Evolutionary conservation across 2,329 filamentous ascomycete genomes (phyloP).

Genomic region (Botryotinia narcissicola): DNA sequence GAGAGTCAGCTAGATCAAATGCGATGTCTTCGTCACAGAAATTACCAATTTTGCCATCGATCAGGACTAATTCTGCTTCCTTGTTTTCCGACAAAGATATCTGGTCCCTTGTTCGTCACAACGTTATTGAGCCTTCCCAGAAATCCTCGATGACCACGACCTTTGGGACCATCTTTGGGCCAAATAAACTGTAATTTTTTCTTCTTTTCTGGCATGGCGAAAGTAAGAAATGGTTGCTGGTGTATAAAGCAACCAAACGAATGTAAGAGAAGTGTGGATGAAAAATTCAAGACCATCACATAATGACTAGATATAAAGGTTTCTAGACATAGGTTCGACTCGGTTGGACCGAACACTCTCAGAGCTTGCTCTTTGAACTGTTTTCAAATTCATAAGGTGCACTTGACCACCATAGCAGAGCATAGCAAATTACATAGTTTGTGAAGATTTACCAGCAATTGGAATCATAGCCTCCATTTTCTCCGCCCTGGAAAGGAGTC

Average conservation of each 20-base stretch:
- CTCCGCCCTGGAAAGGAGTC: background rate
- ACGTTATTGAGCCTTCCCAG: constrained; percentile 40
- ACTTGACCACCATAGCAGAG: background rate
- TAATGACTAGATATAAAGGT: constrained; percentile 12
- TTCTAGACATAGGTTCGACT: background rate
- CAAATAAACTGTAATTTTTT: constrained; percentile 33
- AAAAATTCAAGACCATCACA: background rate
- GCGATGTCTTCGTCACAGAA: background rate
- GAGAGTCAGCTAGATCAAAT: background rate
- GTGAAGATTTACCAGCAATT: background rate
- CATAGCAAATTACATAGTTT: background rate
- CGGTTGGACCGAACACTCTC: background rate
- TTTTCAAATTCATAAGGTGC: background rate
- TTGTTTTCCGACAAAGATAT: constrained; percentile 41
- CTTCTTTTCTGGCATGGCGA: constrained; percentile 13
- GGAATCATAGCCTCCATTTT: background rate
- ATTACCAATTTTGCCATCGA: constrained; percentile 37
- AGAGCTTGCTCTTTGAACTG: background rate
- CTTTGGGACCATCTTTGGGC: constrained; percentile 36
- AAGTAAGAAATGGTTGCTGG: background rate
- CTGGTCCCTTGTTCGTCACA: constrained; percentile 42
- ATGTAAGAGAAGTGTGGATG: background rate
- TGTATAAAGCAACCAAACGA: background rate
- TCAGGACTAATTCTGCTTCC: constrained; percentile 30
- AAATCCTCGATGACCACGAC: constrained; percentile 32